phyloP scores from a whole-genome alignment of 2,329 filamentous ascomycete species.

The Pyrenochaeta sp. region DNA sequence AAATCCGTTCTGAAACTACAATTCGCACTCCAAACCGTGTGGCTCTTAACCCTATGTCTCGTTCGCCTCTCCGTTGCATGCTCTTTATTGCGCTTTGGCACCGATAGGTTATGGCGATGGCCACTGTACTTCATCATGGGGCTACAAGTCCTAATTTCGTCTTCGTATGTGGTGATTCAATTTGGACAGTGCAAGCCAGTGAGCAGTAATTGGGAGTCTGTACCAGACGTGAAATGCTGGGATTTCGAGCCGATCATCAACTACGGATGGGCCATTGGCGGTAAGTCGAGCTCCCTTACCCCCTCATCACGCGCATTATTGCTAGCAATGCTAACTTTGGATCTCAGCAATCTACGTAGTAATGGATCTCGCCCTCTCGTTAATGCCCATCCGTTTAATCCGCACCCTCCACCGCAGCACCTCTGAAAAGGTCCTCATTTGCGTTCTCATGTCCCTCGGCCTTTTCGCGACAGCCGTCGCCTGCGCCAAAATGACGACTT shows the following conservation, averaged over 20 bases:
- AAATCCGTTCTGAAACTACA: constrained; percentile 25
- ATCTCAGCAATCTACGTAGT: constrained; percentile 30
- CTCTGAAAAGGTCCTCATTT: constrained; percentile 35
- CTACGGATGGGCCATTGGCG: constrained; percentile 34
- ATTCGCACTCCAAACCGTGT: constrained; percentile 36
- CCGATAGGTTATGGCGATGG: constrained; percentile 25
- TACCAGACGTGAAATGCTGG: constrained; percentile 35
- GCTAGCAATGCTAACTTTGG: neutral
- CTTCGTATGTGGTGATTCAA: constrained; percentile 34
- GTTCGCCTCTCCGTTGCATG: constrained; percentile 37
- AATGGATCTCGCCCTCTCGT: constrained; percentile 37
- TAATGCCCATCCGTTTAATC: constrained; percentile 36
- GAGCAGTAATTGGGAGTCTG: constrained; percentile 31
- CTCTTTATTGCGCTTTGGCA: constrained; percentile 34
- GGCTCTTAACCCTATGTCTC: constrained; percentile 33
- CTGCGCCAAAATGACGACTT: constrained; percentile 37
- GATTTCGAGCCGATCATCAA: constrained; percentile 25
- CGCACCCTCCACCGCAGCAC: constrained; percentile 29
- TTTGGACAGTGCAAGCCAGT: constrained; percentile 38
- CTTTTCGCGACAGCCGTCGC: constrained; percentile 33
- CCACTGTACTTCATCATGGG: constrained; percentile 34
- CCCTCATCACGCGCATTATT: no score
- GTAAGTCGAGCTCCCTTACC: constrained; percentile 14
- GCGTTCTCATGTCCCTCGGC: constrained; percentile 33
- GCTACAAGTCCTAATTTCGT: constrained; percentile 30